Percentiles rank a stretch among this genome's conserved stretches.
These are phyloP conservation scores for Candida manassasensis DNA, from an alignment of 805 yeast genomes.

Conservation along the genomic window DNA sequence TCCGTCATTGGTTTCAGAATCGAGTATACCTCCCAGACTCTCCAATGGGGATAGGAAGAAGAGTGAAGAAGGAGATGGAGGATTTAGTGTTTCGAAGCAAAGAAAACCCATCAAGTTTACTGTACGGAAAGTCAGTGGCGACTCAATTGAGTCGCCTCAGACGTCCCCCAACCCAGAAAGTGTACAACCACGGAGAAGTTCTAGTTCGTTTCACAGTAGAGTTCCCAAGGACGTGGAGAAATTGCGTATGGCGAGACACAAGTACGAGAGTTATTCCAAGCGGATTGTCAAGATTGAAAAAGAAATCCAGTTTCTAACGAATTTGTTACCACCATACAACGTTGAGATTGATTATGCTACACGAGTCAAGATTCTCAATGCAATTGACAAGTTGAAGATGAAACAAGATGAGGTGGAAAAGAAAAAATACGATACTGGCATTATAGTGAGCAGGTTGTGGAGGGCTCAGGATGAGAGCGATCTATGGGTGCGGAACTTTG, in stretches of 20 bases:
- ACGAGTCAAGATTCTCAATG: constrained; percentile 34
- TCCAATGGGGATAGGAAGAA: too few relatives aligned
- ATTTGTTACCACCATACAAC: constrained; percentile 40
- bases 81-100: constrained; percentile 2
- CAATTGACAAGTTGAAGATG: constrained; percentile 35
- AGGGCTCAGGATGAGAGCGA: constrained; percentile 38
- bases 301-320: constrained; percentile 34
- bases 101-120: constrained; percentile 30
- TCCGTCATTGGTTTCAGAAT: too few relatives aligned
- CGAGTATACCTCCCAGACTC: too few relatives aligned
- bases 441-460: constrained; percentile 40
- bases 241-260: constrained; percentile 24
- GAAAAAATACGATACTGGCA: constrained; percentile 38
- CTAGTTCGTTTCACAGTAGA: constrained; percentile 3
- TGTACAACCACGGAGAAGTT: background rate
- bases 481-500: constrained; percentile 34
- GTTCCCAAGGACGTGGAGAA: constrained; percentile 10
- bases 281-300: constrained; percentile 35
- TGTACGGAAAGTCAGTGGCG: constrained; percentile 30
- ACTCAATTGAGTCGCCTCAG: constrained; percentile 14
- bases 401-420: constrained; percentile 39
- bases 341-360: constrained; percentile 41
- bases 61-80: too few relatives aligned
- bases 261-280: constrained; percentile 29
- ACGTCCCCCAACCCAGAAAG: background rate